phyloP scores from a whole-genome alignment of 352 stramenopile species.

The Phytopythium vexans region DNA sequence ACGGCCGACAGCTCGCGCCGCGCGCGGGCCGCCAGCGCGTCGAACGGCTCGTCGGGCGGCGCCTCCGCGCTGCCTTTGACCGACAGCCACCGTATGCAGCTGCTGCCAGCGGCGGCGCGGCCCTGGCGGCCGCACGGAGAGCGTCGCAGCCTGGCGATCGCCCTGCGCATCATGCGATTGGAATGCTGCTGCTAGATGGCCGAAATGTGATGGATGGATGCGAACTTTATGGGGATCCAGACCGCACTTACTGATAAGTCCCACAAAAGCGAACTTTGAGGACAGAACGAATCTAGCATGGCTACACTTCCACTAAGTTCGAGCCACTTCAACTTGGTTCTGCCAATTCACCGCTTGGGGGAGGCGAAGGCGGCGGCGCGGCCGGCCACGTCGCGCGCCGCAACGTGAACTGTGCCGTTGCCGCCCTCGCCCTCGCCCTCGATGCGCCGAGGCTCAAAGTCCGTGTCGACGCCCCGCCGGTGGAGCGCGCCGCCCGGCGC shows the following conservation, averaged over 20 bases:
- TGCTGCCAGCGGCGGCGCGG: too few relatives aligned
- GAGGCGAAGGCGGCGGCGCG: conserved; percentile 36
- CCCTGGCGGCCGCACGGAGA: too few relatives aligned
- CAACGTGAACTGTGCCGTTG: too few relatives aligned
- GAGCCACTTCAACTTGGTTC: too few relatives aligned
- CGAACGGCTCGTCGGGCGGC: conserved; percentile 35
- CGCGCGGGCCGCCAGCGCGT: conserved; percentile 25
- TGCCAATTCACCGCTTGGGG: conserved; percentile 32
- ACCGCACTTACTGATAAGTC: too few relatives aligned
- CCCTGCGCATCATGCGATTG: too few relatives aligned
- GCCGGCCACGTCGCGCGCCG: conserved; percentile 32
- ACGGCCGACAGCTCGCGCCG: conserved; percentile 43
- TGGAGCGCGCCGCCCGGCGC: conserved; percentile 25
- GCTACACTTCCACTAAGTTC: too few relatives aligned
- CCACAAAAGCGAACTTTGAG: background rate
- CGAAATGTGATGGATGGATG: too few relatives aligned
- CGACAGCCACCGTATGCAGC: background rate
- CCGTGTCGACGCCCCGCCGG: conserved; percentile 44
- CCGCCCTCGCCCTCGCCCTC: conserved; percentile 17
- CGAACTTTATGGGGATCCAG: too few relatives aligned
- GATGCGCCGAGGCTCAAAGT: conserved; percentile 37
- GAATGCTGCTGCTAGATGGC: too few relatives aligned
- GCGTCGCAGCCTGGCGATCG: too few relatives aligned
- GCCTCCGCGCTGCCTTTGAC: background rate
- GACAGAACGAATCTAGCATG: background rate